Percentiles rank a stretch among this genome's conserved stretches.
phyloP scores from a whole-genome alignment of 306 rosid genomes.

The Nissolia schottii region DNA sequence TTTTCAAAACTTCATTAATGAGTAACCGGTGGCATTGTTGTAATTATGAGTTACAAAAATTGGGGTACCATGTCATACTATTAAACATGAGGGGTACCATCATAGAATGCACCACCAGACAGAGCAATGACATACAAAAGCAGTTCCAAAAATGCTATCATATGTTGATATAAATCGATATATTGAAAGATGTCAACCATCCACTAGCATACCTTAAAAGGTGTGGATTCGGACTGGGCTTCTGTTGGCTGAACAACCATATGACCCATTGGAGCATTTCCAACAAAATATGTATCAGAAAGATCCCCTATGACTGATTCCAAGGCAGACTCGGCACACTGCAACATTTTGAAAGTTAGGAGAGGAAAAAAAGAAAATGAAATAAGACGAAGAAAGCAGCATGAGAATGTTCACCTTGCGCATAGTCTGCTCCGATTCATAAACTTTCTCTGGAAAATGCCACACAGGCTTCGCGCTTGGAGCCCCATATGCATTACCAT shows the following conservation, averaged over 20 bases:
- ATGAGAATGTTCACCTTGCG: constrained; percentile 48
- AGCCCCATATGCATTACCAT: constrained; percentile 49
- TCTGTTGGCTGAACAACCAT: constrained; percentile 54
- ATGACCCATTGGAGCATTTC: constrained; percentile 95
- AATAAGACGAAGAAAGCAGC: constrained; percentile 3
- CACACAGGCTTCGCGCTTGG: constrained; percentile 60
- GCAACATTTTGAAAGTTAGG: constrained; percentile 20
- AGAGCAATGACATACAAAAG: background rate
- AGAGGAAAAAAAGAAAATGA: background rate
- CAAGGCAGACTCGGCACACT: constrained; percentile 91
- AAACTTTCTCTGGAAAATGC: constrained; percentile 85
- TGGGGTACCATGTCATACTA: too few species aligned
- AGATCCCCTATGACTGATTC: constrained; percentile 75
- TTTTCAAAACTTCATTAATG: too few species aligned
- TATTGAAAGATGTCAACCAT: background rate
- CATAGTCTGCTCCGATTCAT: constrained; percentile 76
- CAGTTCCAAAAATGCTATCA: background rate
- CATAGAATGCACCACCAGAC: too few species aligned
- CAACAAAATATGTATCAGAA: constrained; percentile 81
- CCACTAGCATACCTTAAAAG: constrained; percentile 54
- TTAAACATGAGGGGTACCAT: too few species aligned
- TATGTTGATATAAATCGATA: background rate
- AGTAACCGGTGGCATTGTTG: too few species aligned
- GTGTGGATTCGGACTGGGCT: constrained; percentile 28
- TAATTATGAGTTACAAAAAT: too few species aligned